Base-by-base conservation (phyloP, 495 filamentous ascomycete genomes). In the Aspergillus funiculosus region DNA sequence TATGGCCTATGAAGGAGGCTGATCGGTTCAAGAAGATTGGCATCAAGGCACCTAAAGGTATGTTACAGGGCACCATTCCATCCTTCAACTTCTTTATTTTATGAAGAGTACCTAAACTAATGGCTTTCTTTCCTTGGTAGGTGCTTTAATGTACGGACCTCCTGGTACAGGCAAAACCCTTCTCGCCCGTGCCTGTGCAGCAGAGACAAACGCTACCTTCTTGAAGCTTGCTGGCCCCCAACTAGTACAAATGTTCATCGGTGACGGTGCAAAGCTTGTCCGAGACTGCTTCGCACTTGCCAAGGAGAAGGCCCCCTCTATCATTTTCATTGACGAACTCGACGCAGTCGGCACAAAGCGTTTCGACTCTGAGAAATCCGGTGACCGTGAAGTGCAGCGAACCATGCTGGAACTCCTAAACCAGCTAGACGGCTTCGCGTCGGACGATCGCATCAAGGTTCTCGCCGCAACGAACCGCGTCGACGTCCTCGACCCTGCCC, bases 171-270 rank as follows among this genome's bases (percentile, higher is more conserved):
- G 90, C 64, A 96, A 96, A 66, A 99, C 92, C 13, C 87, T 99
- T 7, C 82, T 99, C 39, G 92, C 92, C 51, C 86, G 92, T 69
- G 92, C 92, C 39, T 99, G 92, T 63, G 92, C 92, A 15, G 92
- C 92, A 43, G 91, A 97, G 71, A 97, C 94, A 48, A 91, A 99
- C 46, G 92, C 92, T 47, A 99, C 92, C 34, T 99, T 99, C 79
- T 84, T 99, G 60, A 98, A 98, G 62, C 87, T 99, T 48, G 92
- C 92, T 43, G 92, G 92, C 29, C 92, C 92, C 2, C 94, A 97
- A 68, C 81, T 99, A n/a, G 92, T 99, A 14, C 92, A 99, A 64
- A 99, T 99, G 92, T 99, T 99, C 68, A 99, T 99, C 39, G 92
- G 92, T 57, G 92, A 99, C 57, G 94, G 94, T 48, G 94, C 94